These are phyloP conservation scores for Leucogyrophana mollusca DNA, from an alignment of 768 basidiomycete genomes.

Conservation along the genomic window DNA sequence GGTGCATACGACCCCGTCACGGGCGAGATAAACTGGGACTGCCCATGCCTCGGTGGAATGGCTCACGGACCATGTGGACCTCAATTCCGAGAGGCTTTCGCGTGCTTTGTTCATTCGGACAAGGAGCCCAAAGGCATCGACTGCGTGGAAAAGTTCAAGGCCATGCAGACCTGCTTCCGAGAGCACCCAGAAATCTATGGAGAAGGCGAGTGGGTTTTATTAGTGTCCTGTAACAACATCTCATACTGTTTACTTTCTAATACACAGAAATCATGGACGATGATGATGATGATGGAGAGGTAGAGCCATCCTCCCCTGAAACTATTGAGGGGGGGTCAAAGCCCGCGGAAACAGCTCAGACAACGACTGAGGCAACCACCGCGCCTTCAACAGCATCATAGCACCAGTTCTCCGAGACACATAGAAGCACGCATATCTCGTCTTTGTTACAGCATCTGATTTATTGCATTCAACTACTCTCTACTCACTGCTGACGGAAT, in stretches of 20 bases:
- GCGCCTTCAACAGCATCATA: constrained; percentile 15
- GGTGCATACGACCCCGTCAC: constrained; percentile 93
- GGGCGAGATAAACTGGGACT: constrained; percentile 99
- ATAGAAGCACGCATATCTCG: constrained; percentile 21
- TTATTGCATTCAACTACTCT: constrained; percentile 28
- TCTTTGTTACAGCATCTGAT: constrained; percentile 14
- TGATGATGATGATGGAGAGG: constrained; percentile 48
- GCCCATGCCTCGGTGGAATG: constrained; percentile 98
- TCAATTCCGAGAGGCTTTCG: constrained; percentile 93
- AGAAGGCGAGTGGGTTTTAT: constrained; percentile 60
- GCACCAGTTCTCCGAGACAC: constrained; percentile 7
- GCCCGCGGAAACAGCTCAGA: constrained; percentile 3
- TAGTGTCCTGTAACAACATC: background rate
- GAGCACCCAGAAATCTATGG: constrained; percentile 95
- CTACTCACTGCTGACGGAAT: constrained; percentile 24
- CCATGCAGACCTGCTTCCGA: constrained; percentile 97
- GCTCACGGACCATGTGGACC: constrained; percentile 94
- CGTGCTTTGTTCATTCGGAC: constrained; percentile 94
- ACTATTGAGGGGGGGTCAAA: constrained; percentile 7
- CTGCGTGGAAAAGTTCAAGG: constrained; percentile 96
- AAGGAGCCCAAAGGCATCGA: constrained; percentile 97
- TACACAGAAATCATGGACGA: constrained; percentile 72
- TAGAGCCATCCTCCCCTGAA: constrained; percentile 2
- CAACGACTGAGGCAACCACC: constrained; percentile 3
- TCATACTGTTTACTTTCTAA: constrained; percentile 7